phyloP scores from a whole-genome alignment of 2,329 filamentous ascomycete genomes.

The Ophidiomyces ophidiicola region DNA sequence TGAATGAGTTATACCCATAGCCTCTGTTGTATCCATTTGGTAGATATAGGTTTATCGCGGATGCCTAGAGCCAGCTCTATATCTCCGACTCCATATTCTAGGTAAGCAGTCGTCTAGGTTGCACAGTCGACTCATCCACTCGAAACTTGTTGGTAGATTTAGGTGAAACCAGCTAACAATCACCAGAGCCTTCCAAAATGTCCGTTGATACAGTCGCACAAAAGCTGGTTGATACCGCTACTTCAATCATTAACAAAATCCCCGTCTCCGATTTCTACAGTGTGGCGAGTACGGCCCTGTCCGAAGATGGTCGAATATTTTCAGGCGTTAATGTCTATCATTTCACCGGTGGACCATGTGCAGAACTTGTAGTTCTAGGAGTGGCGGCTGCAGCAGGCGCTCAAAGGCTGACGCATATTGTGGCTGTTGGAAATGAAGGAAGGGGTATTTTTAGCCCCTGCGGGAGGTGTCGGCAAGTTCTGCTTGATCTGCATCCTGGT shows the following conservation, averaged over 20 bases:
- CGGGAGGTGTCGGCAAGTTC: slow-evolving; percentile 22
- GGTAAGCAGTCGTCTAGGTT: no score
- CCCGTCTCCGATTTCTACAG: slow-evolving; percentile 18
- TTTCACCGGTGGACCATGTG: slow-evolving; percentile 23
- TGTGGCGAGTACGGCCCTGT: slow-evolving; percentile 17
- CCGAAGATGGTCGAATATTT: slow-evolving; percentile 18
- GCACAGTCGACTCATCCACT: no score
- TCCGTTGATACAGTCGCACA: slow-evolving; percentile 9
- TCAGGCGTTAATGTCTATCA: slow-evolving; percentile 22
- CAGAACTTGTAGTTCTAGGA: slow-evolving; percentile 22
- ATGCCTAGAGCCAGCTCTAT: no score
- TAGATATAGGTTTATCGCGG: no score
- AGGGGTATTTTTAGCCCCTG: slow-evolving; percentile 20
- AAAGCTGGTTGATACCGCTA: slow-evolving; percentile 17
- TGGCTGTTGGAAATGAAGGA: slow-evolving; percentile 19
- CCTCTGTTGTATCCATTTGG: no score
- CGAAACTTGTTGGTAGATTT: not conserved
- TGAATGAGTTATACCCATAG: no score
- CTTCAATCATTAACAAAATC: slow-evolving; percentile 17
- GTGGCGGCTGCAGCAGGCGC: slow-evolving; percentile 19
- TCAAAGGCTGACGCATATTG: slow-evolving; percentile 19
- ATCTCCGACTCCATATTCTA: no score
- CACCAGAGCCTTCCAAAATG: slow-evolving; percentile 3
- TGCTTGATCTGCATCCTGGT: slow-evolving; percentile 20
- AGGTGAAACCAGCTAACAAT: not conserved